These are phyloP conservation scores for Albatrellus sp. DNA, from an alignment of 1,284 basidiomycete species.

Conservation along the genomic window DNA sequence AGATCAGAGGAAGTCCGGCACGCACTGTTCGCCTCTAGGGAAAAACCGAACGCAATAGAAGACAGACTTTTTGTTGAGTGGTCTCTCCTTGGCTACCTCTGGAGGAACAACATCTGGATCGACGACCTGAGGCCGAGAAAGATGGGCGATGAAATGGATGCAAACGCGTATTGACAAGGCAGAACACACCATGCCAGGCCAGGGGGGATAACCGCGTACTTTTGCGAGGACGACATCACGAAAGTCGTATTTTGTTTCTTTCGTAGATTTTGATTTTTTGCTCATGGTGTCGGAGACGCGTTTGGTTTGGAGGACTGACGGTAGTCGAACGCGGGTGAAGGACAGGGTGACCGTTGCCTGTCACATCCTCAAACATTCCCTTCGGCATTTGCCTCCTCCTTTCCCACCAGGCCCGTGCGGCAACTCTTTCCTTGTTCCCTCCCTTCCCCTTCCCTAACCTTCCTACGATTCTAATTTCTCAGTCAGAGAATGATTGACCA, in stretches of 20 bases:
- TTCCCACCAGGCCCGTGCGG: too few relatives aligned
- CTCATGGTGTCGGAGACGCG: constrained; percentile 28
- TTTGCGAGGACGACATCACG: constrained; percentile 87
- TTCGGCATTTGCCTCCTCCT: too few relatives aligned
- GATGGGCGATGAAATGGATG: constrained; percentile 2
- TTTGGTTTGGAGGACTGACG: not conserved
- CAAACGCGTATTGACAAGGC: constrained; percentile 2
- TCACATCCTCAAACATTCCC: too few relatives aligned
- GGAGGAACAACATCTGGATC: constrained; percentile 55
- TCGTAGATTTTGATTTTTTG: constrained; percentile 45
- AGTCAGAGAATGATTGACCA: too few relatives aligned
- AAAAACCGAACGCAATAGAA: constrained; percentile 83
- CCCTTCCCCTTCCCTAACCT: too few relatives aligned
- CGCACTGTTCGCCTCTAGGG: constrained; percentile 85
- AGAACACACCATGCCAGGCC: constrained; percentile 69
- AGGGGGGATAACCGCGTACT: constrained; percentile 87
- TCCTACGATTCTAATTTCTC: too few relatives aligned
- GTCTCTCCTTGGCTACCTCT: constrained; percentile 56
- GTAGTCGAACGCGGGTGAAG: not conserved
- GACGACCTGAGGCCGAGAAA: constrained; percentile 43
- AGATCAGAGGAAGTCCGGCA: constrained; percentile 15
- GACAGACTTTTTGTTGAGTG: constrained; percentile 52
- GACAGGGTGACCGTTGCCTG: not conserved
- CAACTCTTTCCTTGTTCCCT: too few relatives aligned
- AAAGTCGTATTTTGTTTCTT: constrained; percentile 35